Evolutionary conservation across 441 rosid species (phyloP), one percentile per base, ranked within the genome.

Genomic region (Gossypium gossypioides): DNA sequence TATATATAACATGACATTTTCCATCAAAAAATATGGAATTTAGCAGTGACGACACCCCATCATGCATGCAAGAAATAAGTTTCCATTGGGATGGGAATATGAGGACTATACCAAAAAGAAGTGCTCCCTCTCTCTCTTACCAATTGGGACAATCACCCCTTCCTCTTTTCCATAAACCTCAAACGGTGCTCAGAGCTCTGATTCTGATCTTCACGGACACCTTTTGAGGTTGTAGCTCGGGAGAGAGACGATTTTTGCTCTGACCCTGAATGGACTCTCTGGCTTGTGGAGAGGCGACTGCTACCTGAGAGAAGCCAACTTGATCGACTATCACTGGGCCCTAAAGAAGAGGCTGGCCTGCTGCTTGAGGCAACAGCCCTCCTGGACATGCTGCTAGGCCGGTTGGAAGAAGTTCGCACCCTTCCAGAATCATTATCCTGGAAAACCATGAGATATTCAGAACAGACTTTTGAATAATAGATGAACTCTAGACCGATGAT

Each of bases 321-420:
- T 18, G 86, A 68, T 32, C 93, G 87, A 42, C 75, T 40, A 27
- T 89, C 89, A 13, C 74, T 59, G 3, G 81, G 84, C 56, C 84
- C 93, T 13, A 85, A 78, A 0, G 90, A 87, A 54, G 93, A 89
- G 71, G 83, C 75, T 2, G 85, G 91, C 74, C 85, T 76, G 71
- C 90, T 82, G 74, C 80, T 82, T 34, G 89, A 73, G 72, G 78
- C 71, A 3, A 86, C 70, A 12, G 81, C 90, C 79, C 85, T 80
- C 88, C 82, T n/a, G 86, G 67, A 76, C 32, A 62, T 0, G 70
- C 91, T 89, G 32, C 91, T 89, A 75, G 85, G 82, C 8, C 85
- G 84, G 27, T 68, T 64, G 6, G 93, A 85, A 60, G 89, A 77
- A 69, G 80, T 77, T 3, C 83, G 87, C 40, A 77, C 86, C 72